These are phyloP conservation scores for Malassezia pachydermatis DNA, from an alignment of 1,284 basidiomycete genomes.

Conservation along the genomic window DNA sequence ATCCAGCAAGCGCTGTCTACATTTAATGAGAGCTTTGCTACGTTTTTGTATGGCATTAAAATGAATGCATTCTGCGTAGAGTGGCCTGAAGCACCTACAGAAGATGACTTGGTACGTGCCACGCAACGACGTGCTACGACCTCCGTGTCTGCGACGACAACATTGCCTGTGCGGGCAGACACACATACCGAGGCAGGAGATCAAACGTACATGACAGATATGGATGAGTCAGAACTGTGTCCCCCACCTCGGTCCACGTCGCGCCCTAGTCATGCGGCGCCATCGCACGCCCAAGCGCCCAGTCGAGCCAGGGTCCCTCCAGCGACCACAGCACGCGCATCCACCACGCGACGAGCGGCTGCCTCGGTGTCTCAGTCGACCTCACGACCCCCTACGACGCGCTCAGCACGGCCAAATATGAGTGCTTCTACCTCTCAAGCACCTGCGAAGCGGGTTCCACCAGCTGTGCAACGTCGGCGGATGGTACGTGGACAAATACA, in stretches of 20 bases:
- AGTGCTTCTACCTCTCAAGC: neutral
- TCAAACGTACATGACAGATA: slow-evolving; percentile 40
- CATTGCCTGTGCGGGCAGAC: neutral
- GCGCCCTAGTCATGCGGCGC: neutral
- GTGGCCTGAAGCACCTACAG: slow-evolving; percentile 60
- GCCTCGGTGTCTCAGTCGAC: neutral
- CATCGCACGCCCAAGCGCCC: neutral
- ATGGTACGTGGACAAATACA: slow-evolving; percentile 51
- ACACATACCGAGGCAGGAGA: neutral
- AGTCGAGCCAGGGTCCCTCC: neutral
- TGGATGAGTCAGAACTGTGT: slow-evolving; percentile 25
- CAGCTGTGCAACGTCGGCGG: slow-evolving; percentile 50
- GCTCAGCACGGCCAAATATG: too few relatives aligned
- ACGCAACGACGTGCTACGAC: slow-evolving; percentile 24
- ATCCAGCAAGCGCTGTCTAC: slow-evolving; percentile 66
- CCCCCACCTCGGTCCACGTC: neutral
- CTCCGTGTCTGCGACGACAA: slow-evolving; percentile 7
- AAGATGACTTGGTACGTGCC: neutral
- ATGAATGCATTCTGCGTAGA: slow-evolving; percentile 88
- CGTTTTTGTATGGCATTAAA: slow-evolving; percentile 79
- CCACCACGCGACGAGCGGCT: neutral
- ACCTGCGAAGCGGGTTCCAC: slow-evolving; percentile 1
- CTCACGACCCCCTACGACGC: neutral
- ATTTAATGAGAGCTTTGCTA: slow-evolving; percentile 88
- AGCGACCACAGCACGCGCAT: neutral